Evolutionary conservation across 2,329 filamentous ascomycete species (phyloP).

Genomic region (Dactylellina sp.): DNA sequence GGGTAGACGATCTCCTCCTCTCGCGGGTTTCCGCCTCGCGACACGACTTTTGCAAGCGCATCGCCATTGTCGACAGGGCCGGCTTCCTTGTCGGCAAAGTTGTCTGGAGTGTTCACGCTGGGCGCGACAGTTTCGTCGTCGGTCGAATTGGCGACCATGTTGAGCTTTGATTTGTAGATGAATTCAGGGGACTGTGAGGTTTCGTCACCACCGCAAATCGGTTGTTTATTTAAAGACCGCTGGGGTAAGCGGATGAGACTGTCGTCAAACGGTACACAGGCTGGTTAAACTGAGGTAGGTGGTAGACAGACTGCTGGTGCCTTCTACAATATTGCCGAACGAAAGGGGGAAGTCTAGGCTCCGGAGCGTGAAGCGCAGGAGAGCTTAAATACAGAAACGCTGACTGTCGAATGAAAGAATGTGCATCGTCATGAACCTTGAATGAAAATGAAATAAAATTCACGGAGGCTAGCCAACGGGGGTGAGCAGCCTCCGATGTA

Average conservation of each 20-base stretch:
- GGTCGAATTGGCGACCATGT: slow-evolving; percentile 46
- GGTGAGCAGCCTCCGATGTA: slow-evolving; percentile 7
- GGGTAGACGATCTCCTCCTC: slow-evolving; percentile 48
- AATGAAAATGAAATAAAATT: neutral
- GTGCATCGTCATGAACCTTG: neutral
- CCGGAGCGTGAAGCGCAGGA: neutral
- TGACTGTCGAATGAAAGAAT: neutral
- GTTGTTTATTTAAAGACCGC: neutral
- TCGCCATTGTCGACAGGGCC: slow-evolving; percentile 4
- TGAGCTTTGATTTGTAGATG: neutral
- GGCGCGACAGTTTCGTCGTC: slow-evolving; percentile 54
- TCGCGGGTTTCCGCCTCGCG: slow-evolving; percentile 41
- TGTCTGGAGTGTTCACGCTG: slow-evolving; percentile 38
- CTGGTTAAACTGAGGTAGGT: neutral
- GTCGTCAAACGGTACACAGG: neutral
- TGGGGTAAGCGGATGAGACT: too few relatives aligned
- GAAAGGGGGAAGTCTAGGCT: neutral
- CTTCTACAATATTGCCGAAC: neutral
- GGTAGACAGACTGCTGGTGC: neutral
- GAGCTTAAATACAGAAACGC: neutral
- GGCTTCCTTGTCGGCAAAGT: slow-evolving; percentile 34
- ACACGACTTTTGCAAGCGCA: slow-evolving; percentile 37
- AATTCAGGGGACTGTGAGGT: neutral
- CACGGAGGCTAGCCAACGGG: neutral
- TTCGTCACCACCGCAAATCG: neutral